A percentile compares a stretch with the other conserved stretches of the same genome.
Conservation (phyloP, 148 eudicot genomes). For the Pouteria glomerata region DNA sequence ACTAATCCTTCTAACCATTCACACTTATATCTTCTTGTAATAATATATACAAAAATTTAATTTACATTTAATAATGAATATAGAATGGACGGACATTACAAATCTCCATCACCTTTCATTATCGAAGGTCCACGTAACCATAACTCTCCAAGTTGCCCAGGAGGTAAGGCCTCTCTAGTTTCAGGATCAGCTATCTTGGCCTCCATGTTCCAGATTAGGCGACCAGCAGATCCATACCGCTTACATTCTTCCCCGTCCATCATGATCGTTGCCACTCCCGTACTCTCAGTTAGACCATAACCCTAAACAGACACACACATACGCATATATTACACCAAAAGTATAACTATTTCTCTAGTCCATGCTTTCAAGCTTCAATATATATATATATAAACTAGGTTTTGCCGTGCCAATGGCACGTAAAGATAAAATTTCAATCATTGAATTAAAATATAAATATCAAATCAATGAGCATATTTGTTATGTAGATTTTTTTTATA, state of each 20-base stretch:
- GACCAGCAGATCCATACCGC: slow-evolving; percentile 67
- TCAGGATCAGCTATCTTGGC: slow-evolving; percentile 89
- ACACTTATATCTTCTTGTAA: not conserved
- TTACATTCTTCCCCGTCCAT: slow-evolving; percentile 44
- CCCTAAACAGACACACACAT: no score
- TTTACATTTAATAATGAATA: not conserved
- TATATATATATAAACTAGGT: no score
- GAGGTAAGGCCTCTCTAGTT: slow-evolving; percentile 70
- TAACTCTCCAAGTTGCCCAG: slow-evolving; percentile 74
- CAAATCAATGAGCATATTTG: no score
- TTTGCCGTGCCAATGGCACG: no score
- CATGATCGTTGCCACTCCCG: slow-evolving; percentile 50
- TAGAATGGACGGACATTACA: no score
- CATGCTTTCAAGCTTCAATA: no score
- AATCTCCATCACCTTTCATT: slow-evolving; percentile 80
- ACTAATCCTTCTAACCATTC: no score
- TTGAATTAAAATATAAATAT: no score
- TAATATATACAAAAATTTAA: not conserved
- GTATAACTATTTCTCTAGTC: no score
- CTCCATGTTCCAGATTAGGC: slow-evolving; percentile 50
- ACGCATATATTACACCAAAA: no score
- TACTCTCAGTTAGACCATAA: slow-evolving; percentile 86
- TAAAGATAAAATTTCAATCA: no score
- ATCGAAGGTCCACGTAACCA: slow-evolving; percentile 81
- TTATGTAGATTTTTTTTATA: no score